These are phyloP conservation scores for Colletotrichum nymphaeae DNA, from an alignment of 2,329 filamentous ascomycete species.

Conservation along the genomic window DNA sequence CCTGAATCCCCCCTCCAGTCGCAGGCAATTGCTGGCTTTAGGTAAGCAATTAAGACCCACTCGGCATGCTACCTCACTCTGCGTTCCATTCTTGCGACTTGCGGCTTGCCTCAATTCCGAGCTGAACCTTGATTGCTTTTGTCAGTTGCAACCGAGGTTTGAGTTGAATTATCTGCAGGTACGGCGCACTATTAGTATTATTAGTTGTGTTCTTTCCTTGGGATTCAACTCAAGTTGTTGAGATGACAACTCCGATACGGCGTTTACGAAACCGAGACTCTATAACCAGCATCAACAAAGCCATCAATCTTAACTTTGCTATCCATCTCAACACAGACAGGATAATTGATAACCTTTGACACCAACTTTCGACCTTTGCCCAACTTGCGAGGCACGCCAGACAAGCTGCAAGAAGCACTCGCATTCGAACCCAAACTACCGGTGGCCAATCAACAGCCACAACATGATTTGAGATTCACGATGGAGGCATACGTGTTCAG, in stretches of 20 bases:
- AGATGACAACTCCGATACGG: not conserved
- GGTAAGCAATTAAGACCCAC: constrained; percentile 10
- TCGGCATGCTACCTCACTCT: constrained; percentile 16
- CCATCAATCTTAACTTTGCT: not conserved
- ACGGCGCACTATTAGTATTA: not conserved
- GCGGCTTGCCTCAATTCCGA: not conserved
- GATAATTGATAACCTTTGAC: not conserved
- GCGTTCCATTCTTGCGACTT: not conserved
- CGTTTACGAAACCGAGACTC: not conserved
- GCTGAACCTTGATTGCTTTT: not conserved
- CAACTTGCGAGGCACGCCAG: not conserved
- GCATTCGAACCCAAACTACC: not conserved
- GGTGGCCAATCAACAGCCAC: constrained; percentile 2
- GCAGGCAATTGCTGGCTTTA: constrained; percentile 6
- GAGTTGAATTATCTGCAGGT: not conserved
- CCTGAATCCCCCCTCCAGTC: constrained; percentile 1
- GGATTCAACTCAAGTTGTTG: not conserved
- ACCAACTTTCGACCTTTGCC: not conserved
- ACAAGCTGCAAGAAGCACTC: not conserved
- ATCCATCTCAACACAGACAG: not conserved
- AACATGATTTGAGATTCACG: constrained; percentile 17
- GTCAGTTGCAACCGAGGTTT: constrained; percentile 6
- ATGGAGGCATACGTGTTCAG: constrained; percentile 10
- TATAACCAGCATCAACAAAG: not conserved
- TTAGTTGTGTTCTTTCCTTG: not conserved